These are phyloP conservation scores for Cordyceps militaris DNA, from an alignment of 2,329 filamentous ascomycete species.

Conservation along the genomic window DNA sequence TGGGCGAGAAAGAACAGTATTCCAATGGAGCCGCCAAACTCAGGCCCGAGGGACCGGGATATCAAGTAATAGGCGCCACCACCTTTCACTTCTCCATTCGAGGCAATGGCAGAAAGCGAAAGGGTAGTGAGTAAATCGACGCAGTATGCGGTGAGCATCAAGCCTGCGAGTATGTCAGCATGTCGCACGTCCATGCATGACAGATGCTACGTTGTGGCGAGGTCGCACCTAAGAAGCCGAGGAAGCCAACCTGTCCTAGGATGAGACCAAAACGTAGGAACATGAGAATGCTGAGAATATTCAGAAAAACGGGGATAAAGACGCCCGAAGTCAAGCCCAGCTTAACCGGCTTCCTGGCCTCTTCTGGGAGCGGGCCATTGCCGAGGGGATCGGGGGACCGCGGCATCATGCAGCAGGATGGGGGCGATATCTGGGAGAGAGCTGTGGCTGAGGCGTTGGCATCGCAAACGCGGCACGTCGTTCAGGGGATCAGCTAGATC, in stretches of 20 bases:
- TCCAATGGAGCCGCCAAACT: slow-evolving; percentile 84
- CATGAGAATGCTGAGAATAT: slow-evolving; percentile 87
- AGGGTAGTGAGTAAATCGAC: slow-evolving; percentile 80
- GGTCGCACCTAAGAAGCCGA: slow-evolving; percentile 70
- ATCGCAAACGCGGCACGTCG: background rate
- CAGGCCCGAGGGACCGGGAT: slow-evolving; percentile 74
- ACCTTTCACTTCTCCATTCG: slow-evolving; percentile 81
- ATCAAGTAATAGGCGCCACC: slow-evolving; percentile 87
- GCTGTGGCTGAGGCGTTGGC: background rate
- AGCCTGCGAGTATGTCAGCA: slow-evolving; percentile 37
- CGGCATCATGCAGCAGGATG: slow-evolving; percentile 4
- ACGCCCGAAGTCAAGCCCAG: slow-evolving; percentile 72
- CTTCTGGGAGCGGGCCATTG: slow-evolving; percentile 21
- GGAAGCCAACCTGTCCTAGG: slow-evolving; percentile 68
- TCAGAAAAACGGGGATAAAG: slow-evolving; percentile 82
- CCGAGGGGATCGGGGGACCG: background rate
- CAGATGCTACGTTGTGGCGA: background rate
- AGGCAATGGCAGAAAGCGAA: slow-evolving; percentile 81
- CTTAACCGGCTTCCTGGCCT: slow-evolving; percentile 46
- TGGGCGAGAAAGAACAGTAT: slow-evolving; percentile 88
- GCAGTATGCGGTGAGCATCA: slow-evolving; percentile 68
- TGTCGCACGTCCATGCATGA: background rate
- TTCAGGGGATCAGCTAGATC: background rate
- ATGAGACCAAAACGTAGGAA: slow-evolving; percentile 84
- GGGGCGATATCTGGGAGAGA: background rate